Conservation (phyloP, 257 asterid species). For the Penstemon newberryi region DNA sequence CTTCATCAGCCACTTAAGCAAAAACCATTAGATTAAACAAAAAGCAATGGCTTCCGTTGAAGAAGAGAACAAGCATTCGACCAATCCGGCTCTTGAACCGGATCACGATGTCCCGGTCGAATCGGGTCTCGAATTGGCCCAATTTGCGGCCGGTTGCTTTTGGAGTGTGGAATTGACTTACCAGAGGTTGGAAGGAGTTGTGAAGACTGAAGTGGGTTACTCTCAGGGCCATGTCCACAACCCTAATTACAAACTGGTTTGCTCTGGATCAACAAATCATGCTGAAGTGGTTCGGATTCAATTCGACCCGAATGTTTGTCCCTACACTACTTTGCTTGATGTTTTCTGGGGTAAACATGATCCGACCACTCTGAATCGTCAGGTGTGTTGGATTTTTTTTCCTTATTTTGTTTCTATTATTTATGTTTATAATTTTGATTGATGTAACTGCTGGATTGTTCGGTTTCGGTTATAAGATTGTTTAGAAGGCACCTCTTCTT, state of each 20-base stretch:
- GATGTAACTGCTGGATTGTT: background rate
- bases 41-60: constrained; percentile 44
- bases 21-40: background rate
- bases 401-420: background rate
- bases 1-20: background rate
- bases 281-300: constrained; percentile 76
- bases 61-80: constrained; percentile 20
- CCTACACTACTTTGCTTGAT: constrained; percentile 53
- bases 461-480: background rate
- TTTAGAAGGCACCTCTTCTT: too few relatives aligned
- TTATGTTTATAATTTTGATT: background rate
- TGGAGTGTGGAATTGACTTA: constrained; percentile 80
- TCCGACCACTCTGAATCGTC: constrained; percentile 82
- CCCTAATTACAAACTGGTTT: constrained; percentile 63
- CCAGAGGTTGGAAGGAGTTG: constrained; percentile 75
- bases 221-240: constrained; percentile 65
- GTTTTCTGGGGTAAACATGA: constrained; percentile 78
- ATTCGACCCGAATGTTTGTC: constrained; percentile 65
- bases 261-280: constrained; percentile 71
- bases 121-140: constrained; percentile 65
- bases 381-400: constrained; percentile 33
- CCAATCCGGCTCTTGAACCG: constrained; percentile 59
- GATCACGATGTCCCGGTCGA: constrained; percentile 48
- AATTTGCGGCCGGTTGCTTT: constrained; percentile 85
- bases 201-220: constrained; percentile 79